These are phyloP conservation scores for Heliamphora pulchella DNA, from an alignment of 179 eudicot species.

Conservation along the genomic window DNA sequence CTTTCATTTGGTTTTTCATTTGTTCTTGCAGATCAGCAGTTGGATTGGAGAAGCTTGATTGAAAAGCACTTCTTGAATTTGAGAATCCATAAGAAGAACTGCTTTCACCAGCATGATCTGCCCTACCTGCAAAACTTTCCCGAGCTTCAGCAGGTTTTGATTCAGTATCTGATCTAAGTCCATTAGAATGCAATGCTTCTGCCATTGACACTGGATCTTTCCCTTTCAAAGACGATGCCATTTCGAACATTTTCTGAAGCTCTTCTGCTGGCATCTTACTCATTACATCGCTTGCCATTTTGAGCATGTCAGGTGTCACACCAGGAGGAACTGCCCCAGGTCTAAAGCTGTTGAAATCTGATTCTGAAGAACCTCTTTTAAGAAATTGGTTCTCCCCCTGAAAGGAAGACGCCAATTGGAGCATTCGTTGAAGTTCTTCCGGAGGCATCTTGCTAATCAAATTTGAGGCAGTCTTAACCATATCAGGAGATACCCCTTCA, in stretches of 20 bases:
- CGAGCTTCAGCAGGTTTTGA: conserved; percentile 26
- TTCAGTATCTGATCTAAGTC: conserved; percentile 30
- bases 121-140: conserved; percentile 27
- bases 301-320: conserved; percentile 80
- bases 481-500: conserved; percentile 68
- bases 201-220: conserved; percentile 36
- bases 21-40: conserved; percentile 78
- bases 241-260: conserved; percentile 70
- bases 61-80: conserved; percentile 44
- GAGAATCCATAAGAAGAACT: conserved; percentile 32
- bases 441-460: conserved; percentile 87
- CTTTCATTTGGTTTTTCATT: conserved; percentile 90
- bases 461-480: conserved; percentile 79
- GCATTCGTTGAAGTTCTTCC: conserved; percentile 85
- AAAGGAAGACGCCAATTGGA: conserved; percentile 80
- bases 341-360: conserved; percentile 28
- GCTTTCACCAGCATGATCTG: conserved; percentile 32
- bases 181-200: conserved; percentile 35
- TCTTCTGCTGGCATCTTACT: conserved; percentile 85
- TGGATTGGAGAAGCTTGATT: conserved; percentile 47
- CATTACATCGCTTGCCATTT: conserved; percentile 88
- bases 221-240: conserved; percentile 65
- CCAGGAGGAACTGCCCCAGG: conserved; percentile 56
- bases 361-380: conserved; percentile 30
- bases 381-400: conserved; percentile 50